Evolutionary conservation across 768 basidiomycete species (phyloP).

Genomic region (Phylloporus sp.): DNA sequence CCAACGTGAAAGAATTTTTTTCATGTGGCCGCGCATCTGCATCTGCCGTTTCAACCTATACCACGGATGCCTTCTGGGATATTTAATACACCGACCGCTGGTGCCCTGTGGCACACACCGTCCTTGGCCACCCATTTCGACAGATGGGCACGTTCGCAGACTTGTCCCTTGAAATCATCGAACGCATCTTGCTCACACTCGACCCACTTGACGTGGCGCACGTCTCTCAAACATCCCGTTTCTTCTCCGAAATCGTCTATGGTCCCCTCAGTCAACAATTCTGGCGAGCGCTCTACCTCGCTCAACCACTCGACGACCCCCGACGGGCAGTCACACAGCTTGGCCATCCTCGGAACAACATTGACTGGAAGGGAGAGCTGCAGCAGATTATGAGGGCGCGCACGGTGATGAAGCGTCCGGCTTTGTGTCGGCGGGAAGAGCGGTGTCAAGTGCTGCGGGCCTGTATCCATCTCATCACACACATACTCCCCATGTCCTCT

Average conservation of each 20-base stretch:
- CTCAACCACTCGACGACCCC: constrained; percentile 62
- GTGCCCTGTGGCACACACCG: not conserved
- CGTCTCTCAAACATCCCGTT: constrained; percentile 47
- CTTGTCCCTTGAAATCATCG: constrained; percentile 58
- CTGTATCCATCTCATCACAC: constrained; percentile 46
- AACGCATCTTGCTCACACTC: constrained; percentile 50
- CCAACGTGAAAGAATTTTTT: constrained; percentile 29
- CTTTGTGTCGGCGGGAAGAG: constrained; percentile 41
- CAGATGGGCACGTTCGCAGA: constrained; percentile 25
- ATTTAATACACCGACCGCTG: constrained; percentile 6
- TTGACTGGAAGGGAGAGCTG: constrained; percentile 54
- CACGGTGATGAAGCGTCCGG: constrained; percentile 38
- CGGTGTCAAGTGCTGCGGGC: constrained; percentile 41
- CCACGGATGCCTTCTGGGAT: not conserved
- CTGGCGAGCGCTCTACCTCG: constrained; percentile 67
- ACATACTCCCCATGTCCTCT: constrained; percentile 36
- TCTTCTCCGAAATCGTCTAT: constrained; percentile 46
- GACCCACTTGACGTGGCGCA: constrained; percentile 60
- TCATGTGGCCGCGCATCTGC: constrained; percentile 8
- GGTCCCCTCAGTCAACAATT: constrained; percentile 38
- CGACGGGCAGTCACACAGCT: constrained; percentile 40
- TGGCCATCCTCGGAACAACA: constrained; percentile 13
- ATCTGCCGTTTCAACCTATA: constrained; percentile 16
- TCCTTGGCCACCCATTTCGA: not conserved
- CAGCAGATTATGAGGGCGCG: constrained; percentile 55